phyloP scores from a whole-genome alignment of 2,329 filamentous ascomycete genomes.

The Huntiella abstrusa region DNA sequence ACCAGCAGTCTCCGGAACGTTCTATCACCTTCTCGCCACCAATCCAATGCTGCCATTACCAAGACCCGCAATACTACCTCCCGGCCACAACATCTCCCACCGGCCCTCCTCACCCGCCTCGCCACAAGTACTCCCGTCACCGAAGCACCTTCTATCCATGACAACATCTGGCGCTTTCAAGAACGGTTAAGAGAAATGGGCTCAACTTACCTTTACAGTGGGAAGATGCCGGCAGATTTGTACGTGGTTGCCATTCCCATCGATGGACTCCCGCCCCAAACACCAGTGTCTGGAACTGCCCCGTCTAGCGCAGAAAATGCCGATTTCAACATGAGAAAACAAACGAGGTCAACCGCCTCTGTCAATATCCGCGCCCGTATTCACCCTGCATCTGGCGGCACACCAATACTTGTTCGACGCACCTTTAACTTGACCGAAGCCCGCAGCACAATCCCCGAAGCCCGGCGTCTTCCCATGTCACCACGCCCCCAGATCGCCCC shows the following conservation, averaged over 20 bases:
- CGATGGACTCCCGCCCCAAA: background rate
- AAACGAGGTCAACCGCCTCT: background rate
- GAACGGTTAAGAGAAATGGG: slow-evolving; percentile 10
- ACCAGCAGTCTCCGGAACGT: slow-evolving; percentile 3
- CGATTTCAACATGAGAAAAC: too few species aligned
- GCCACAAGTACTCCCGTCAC: background rate
- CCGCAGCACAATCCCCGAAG: slow-evolving; percentile 24
- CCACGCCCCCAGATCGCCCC: background rate
- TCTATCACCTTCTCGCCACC: background rate
- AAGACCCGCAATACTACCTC: background rate
- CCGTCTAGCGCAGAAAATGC: too few species aligned
- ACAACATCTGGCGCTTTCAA: slow-evolving; percentile 9
- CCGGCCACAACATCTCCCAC: background rate
- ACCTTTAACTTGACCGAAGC: slow-evolving; percentile 31
- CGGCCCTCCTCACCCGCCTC: background rate
- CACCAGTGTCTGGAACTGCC: background rate
- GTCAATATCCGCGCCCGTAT: slow-evolving; percentile 24
- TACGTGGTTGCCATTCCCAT: slow-evolving; percentile 7
- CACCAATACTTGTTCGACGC: slow-evolving; percentile 29
- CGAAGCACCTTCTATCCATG: slow-evolving; percentile 4
- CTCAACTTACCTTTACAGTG: slow-evolving; percentile 7
- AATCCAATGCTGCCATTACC: background rate
- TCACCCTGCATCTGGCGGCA: slow-evolving; percentile 21
- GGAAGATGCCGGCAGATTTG: slow-evolving; percentile 4
- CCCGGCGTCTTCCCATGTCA: slow-evolving; percentile 4